Evolutionary conservation across 2,329 filamentous ascomycete species (phyloP).

Genomic region (Clonostachys solani): DNA sequence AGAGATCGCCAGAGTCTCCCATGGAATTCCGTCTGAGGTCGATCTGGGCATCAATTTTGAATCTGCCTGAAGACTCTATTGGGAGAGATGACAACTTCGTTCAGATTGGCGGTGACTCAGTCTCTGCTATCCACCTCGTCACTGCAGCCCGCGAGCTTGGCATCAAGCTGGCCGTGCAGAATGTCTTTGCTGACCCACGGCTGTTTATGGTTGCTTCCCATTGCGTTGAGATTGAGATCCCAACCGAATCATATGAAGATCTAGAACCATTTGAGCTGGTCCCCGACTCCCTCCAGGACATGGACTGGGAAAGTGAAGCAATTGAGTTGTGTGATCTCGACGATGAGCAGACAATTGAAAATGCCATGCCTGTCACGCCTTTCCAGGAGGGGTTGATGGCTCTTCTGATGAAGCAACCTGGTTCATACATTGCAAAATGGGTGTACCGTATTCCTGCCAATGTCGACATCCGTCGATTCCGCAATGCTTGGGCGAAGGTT

Average conservation of each 20-base stretch:
- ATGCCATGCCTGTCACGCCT: slow-evolving; percentile 32
- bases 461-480: slow-evolving; percentile 14
- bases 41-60: slow-evolving; percentile 5
- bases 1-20: background rate
- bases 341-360: slow-evolving; percentile 8
- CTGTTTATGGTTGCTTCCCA: background rate
- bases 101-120: slow-evolving; percentile 9
- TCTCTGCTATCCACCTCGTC: slow-evolving; percentile 6
- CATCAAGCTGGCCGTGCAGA: slow-evolving; percentile 3
- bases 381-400: slow-evolving; percentile 35
- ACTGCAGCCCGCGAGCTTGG: slow-evolving; percentile 1
- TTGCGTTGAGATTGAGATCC: background rate
- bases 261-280: background rate
- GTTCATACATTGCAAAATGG: slow-evolving; percentile 28
- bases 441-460: slow-evolving; percentile 11
- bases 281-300: background rate
- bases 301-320: background rate
- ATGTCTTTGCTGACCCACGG: slow-evolving; percentile 6
- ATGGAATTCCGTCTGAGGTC: slow-evolving; percentile 6
- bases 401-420: slow-evolving; percentile 21
- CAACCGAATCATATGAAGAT: background rate
- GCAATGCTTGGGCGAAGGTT: slow-evolving; percentile 16
- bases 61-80: slow-evolving; percentile 1
- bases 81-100: slow-evolving; percentile 6
- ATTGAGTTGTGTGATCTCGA: background rate